Evolutionary conservation across 139 green algal genomes (phyloP).

Genomic region (Picochlorum sp.): DNA sequence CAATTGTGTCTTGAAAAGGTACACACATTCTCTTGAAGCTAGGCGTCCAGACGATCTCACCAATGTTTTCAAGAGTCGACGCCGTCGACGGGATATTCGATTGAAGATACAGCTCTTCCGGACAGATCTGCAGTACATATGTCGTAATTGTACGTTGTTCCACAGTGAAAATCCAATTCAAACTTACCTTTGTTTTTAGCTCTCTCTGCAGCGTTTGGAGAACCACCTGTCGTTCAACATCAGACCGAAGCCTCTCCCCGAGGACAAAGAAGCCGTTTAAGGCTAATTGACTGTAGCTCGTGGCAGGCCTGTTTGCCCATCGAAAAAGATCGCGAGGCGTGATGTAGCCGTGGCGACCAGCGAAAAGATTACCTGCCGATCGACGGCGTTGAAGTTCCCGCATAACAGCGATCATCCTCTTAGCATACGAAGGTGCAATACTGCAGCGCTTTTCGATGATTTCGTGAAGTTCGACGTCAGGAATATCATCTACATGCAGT

Average conservation of each 20-base stretch:
- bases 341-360: slow-evolving; percentile 91
- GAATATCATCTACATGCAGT: slow-evolving; percentile 95
- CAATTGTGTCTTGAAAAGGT: slow-evolving; percentile 10
- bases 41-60: slow-evolving; percentile 2
- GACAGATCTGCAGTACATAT: background rate
- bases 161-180: background rate
- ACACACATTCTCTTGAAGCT: slow-evolving; percentile 7
- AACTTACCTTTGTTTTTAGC: slow-evolving; percentile 50
- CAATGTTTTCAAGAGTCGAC: background rate
- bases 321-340: slow-evolving; percentile 95
- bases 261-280: slow-evolving; percentile 84
- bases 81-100: background rate
- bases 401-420: slow-evolving; percentile 83
- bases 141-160: background rate
- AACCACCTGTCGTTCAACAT: slow-evolving; percentile 67
- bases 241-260: slow-evolving; percentile 73
- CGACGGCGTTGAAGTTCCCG: slow-evolving; percentile 81
- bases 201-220: slow-evolving; percentile 53
- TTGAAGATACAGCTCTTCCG: background rate
- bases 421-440: slow-evolving; percentile 69
- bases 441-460: slow-evolving; percentile 79
- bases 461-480: slow-evolving; percentile 77
- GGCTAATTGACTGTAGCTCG: slow-evolving; percentile 81
- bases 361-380: slow-evolving; percentile 67
- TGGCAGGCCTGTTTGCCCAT: slow-evolving; percentile 69